Evolutionary conservation across 805 yeast species (phyloP).

Genomic region (Yamadazyma sp.): DNA sequence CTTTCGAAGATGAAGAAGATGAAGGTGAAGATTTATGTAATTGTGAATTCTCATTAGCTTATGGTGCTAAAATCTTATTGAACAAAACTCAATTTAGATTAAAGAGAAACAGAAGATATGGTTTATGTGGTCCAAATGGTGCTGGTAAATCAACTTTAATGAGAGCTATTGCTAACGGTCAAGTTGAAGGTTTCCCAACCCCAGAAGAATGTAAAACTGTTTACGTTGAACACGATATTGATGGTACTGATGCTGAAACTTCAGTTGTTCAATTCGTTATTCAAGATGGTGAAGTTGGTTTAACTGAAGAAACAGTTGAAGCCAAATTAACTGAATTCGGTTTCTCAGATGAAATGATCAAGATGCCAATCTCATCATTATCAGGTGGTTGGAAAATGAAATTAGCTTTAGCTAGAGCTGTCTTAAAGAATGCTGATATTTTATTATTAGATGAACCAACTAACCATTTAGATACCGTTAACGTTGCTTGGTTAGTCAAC

Average conservation of each 20-base stretch:
- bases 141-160: constrained; percentile 63
- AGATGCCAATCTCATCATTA: constrained; percentile 90
- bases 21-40: constrained; percentile 99
- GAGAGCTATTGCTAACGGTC: constrained; percentile 97
- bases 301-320: constrained; percentile 64
- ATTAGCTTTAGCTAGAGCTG: constrained; percentile 99
- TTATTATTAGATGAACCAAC: constrained; percentile 99
- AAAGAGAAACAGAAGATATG: constrained; percentile 98
- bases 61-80: constrained; percentile 99
- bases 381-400: constrained; percentile 99
- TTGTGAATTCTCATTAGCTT: constrained; percentile 99
- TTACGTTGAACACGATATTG: constrained; percentile 99
- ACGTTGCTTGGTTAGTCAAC: constrained; percentile 99
- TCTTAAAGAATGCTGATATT: constrained; percentile 96
- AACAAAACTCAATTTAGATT: constrained; percentile 99
- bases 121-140: constrained; percentile 74
- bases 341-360: constrained; percentile 91
- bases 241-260: constrained; percentile 96
- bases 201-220: constrained; percentile 99
- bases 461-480: constrained; percentile 99
- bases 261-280: constrained; percentile 89
- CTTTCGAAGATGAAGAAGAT: constrained; percentile 94
- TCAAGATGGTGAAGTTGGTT: constrained; percentile 75
- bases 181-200: constrained; percentile 99
- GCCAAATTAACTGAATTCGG: constrained; percentile 84